Conservation (phyloP, 805 yeast species). For the Candida sithepensis region DNA sequence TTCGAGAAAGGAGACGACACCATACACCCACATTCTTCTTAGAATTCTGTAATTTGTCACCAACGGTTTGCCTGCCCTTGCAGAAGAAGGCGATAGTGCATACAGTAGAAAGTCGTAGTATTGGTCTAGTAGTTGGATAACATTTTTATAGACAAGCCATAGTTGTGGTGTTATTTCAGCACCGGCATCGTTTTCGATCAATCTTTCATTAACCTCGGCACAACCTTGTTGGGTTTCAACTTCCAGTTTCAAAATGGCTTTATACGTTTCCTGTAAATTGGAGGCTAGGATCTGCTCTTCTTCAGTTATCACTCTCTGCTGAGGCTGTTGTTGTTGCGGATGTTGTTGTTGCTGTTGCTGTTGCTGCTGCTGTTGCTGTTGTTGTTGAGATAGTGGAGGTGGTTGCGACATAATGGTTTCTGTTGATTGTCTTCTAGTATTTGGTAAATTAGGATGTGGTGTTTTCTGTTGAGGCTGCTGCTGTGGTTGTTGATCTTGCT, state of each 20-base stretch:
- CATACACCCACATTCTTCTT: slow-evolving; percentile 81
- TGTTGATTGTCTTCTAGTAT: slow-evolving; percentile 23
- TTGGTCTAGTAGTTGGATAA: slow-evolving; percentile 61
- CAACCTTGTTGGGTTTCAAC: slow-evolving; percentile 69
- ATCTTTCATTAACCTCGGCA: slow-evolving; percentile 50
- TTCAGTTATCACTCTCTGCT: slow-evolving; percentile 35
- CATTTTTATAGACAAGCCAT: slow-evolving; percentile 70
- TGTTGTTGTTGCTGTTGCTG: slow-evolving; percentile 11
- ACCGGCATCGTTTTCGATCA: slow-evolving; percentile 41
- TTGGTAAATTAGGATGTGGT: background rate
- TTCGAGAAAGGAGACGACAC: slow-evolving; percentile 76
- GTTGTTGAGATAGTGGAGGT: slow-evolving; percentile 13
- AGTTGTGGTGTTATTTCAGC: slow-evolving; percentile 56
- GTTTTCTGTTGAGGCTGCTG: slow-evolving; percentile 6
- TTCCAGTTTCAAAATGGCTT: slow-evolving; percentile 63
- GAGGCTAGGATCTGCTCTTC: slow-evolving; percentile 67
- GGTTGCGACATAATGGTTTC: slow-evolving; percentile 24
- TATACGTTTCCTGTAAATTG: slow-evolving; percentile 71
- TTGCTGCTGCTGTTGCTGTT: slow-evolving; percentile 9
- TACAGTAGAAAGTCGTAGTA: slow-evolving; percentile 70
- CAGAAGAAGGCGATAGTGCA: slow-evolving; percentile 61
- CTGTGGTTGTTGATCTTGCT: slow-evolving; percentile 4
- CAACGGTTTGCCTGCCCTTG: slow-evolving; percentile 72
- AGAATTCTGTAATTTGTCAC: slow-evolving; percentile 76
- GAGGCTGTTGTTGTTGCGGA: slow-evolving; percentile 13